phyloP scores from a whole-genome alignment of 2,329 filamentous ascomycete species.

The Orbilia javanica region DNA sequence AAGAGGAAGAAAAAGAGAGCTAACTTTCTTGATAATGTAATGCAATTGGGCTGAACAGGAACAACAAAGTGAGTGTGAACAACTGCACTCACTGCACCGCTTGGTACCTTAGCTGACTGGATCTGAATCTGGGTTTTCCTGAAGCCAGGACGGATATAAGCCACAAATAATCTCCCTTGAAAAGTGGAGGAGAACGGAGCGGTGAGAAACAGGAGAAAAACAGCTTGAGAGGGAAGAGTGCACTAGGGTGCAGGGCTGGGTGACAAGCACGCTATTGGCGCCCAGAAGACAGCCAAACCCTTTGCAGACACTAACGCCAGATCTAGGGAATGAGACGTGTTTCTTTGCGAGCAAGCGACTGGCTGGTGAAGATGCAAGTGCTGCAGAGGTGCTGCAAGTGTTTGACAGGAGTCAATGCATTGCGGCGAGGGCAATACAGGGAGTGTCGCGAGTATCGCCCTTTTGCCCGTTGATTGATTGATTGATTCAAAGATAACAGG shows the following conservation, averaged over 20 bases:
- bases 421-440: slow-evolving; percentile 17
- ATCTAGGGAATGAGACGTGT: slow-evolving; percentile 51
- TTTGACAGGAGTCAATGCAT: slow-evolving; percentile 56
- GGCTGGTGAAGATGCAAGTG: slow-evolving; percentile 47
- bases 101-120: neutral
- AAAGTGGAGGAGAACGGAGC: slow-evolving; percentile 51
- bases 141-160: slow-evolving; percentile 58
- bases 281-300: slow-evolving; percentile 50
- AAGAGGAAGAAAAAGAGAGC: slow-evolving; percentile 19
- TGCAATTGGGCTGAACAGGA: neutral
- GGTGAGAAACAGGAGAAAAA: slow-evolving; percentile 55
- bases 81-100: neutral
- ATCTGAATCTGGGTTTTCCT: slow-evolving; percentile 33
- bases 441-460: slow-evolving; percentile 43
- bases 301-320: slow-evolving; percentile 45
- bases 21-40: slow-evolving; percentile 29
- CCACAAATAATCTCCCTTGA: slow-evolving; percentile 58
- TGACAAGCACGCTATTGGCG: slow-evolving; percentile 43
- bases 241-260: slow-evolving; percentile 40
- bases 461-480: neutral
- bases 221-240: slow-evolving; percentile 18
- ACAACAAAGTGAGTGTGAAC: slow-evolving; percentile 14
- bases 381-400: slow-evolving; percentile 8
- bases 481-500: neutral
- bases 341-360: slow-evolving; percentile 52